These are phyloP conservation scores for Saururus chinensis DNA, from an alignment of 164 flowering plant genomes.

Conservation along the genomic window DNA sequence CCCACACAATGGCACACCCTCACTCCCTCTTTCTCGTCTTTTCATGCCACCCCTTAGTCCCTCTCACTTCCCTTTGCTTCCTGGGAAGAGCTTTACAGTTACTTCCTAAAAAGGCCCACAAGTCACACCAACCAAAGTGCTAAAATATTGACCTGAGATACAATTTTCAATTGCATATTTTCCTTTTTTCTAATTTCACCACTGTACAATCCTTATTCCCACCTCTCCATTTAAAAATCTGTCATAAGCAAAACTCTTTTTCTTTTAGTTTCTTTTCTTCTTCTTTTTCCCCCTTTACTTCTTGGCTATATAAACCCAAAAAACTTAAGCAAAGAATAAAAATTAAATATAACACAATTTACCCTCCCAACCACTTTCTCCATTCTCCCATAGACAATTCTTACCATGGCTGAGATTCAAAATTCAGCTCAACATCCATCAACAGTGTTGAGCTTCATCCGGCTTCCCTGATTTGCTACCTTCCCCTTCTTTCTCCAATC, in stretches of 20 bases:
- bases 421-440: conserved; percentile 8
- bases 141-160: not conserved
- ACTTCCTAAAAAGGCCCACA: not conserved
- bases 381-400: conserved; percentile 5
- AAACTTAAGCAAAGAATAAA: not conserved
- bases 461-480: not conserved
- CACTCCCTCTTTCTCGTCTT: conserved; percentile 10
- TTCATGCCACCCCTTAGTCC: conserved; percentile 4
- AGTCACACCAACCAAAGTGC: not conserved
- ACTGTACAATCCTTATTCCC: conserved; percentile 12
- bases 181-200: conserved; percentile 1
- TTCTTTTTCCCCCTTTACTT: not conserved
- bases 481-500: not conserved
- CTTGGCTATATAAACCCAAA: not conserved
- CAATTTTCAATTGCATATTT: not conserved
- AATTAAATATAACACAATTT: conserved; percentile 4
- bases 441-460: too few species aligned
- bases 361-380: not conserved
- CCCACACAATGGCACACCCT: not conserved
- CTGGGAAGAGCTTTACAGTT: not conserved
- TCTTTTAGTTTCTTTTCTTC: not conserved
- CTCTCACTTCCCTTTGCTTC: not conserved
- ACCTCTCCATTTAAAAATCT: conserved; percentile 1
- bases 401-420: conserved; percentile 8
- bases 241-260: conserved; percentile 3